Evolutionary conservation across 31 red algal species (phyloP).

Genomic region (Odonthalia washingtoniensis): DNA sequence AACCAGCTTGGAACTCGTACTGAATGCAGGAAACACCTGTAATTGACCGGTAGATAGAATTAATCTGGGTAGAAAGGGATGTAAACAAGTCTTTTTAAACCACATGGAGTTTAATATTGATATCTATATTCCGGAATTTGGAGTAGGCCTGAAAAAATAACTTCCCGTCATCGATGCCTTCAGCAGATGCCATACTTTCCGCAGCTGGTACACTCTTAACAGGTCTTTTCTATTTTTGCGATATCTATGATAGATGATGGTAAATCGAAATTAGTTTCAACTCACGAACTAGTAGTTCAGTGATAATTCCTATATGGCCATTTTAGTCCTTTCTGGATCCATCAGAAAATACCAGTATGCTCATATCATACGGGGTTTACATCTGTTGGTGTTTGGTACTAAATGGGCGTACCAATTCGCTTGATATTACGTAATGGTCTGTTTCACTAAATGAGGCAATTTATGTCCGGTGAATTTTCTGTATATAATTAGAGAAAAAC

Average conservation of each 20-base stretch:
- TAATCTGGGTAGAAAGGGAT: not conserved
- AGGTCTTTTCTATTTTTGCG: constrained; percentile 21
- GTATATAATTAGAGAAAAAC: not conserved
- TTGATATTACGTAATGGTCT: constrained; percentile 17
- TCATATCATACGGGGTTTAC: not conserved
- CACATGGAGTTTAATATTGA: not conserved
- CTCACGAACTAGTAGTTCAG: not conserved
- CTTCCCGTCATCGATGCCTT: constrained; percentile 39
- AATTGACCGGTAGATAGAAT: constrained; percentile 17
- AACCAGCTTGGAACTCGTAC: constrained; percentile 15
- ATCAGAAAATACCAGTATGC: constrained; percentile 18
- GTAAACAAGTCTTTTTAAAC: constrained; percentile 28
- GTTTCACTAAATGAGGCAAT: constrained; percentile 16
- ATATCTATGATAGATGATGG: constrained; percentile 5
- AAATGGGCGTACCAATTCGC: not conserved
- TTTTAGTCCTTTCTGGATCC: not conserved
- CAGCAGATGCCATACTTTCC: constrained; percentile 11
- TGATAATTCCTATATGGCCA: not conserved
- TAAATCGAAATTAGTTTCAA: not conserved
- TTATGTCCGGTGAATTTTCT: not conserved
- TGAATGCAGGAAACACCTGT: not conserved
- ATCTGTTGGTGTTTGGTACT: not conserved
- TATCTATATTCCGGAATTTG: not conserved
- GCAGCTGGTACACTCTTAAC: not conserved
- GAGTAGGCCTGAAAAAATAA: not conserved